phyloP scores from a whole-genome alignment of 352 stramenopile genomes.

The Pythium aquatile region DNA sequence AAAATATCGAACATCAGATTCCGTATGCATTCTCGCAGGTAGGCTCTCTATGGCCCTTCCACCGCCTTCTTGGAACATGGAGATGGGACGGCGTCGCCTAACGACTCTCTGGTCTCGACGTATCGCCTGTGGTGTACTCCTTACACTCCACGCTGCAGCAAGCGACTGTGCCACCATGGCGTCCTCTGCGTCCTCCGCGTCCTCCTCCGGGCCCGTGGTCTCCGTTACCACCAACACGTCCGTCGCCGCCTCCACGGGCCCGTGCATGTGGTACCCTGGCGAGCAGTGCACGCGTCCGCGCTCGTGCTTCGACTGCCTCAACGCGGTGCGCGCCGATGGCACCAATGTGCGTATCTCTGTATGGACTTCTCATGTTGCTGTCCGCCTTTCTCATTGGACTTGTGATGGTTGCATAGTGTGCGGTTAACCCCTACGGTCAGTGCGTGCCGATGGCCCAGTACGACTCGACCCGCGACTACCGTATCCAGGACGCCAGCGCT shows the following conservation, averaged over 20 bases:
- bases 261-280: slow-evolving; percentile 40
- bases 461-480: slow-evolving; percentile 19
- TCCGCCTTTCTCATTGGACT: not conserved
- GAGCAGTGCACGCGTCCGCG: slow-evolving; percentile 44
- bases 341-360: slow-evolving; percentile 2
- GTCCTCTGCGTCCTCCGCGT: not conserved
- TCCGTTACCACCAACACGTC: not conserved
- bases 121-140: not conserved
- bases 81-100: slow-evolving; percentile 1
- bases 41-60: not conserved
- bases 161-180: not conserved
- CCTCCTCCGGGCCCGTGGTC: not conserved
- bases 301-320: slow-evolving; percentile 63
- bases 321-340: slow-evolving; percentile 19
- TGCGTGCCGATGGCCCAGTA: slow-evolving; percentile 21
- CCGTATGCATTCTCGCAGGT: not conserved
- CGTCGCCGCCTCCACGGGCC: slow-evolving; percentile 17
- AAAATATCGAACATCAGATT: not conserved
- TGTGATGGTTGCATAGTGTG: slow-evolving; percentile 10
- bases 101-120: not conserved
- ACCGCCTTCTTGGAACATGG: not conserved
- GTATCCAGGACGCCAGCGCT: slow-evolving; percentile 3
- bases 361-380: not conserved
- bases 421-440: slow-evolving; percentile 18
- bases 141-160: not conserved